phyloP scores from a whole-genome alignment of 208 protist species.

The Endotrypanum monterogeii region DNA sequence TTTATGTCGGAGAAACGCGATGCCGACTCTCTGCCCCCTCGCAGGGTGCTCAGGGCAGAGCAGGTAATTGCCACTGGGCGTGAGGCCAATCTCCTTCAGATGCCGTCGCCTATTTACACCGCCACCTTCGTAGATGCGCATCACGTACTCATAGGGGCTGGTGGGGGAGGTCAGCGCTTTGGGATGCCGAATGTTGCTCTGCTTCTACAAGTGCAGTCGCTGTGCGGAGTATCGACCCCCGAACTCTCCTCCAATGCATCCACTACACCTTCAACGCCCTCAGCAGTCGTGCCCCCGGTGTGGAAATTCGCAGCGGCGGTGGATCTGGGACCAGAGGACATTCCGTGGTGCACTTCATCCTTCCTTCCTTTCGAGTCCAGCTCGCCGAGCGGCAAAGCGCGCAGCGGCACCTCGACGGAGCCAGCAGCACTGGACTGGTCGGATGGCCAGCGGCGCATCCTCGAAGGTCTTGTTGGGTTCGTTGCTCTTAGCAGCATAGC shows the following conservation, averaged over 20 bases:
- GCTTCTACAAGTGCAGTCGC: conserved; percentile 47
- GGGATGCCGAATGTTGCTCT: conserved; percentile 84
- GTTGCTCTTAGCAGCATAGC: conserved; percentile 74
- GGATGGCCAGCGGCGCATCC: conserved; percentile 12
- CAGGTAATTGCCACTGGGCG: conserved; percentile 58
- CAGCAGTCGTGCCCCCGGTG: conserved; percentile 13
- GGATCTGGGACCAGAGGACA: conserved; percentile 59
- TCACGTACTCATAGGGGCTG: conserved; percentile 76
- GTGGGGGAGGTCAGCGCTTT: conserved; percentile 77
- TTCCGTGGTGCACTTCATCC: conserved; percentile 80
- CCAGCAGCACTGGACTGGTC: conserved; percentile 27
- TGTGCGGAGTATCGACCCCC: not conserved
- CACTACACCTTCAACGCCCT: not conserved
- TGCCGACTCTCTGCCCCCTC: conserved; percentile 4
- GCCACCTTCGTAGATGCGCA: conserved; percentile 59
- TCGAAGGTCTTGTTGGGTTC: conserved; percentile 50
- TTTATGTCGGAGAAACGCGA: conserved; percentile 4
- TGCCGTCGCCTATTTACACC: conserved; percentile 82
- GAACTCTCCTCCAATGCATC: not conserved
- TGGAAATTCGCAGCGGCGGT: conserved; percentile 64
- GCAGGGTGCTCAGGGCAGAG: conserved; percentile 11
- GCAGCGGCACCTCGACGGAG: conserved; percentile 4
- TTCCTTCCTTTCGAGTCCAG: conserved; percentile 49
- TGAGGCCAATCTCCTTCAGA: conserved; percentile 51
- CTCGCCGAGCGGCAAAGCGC: conserved; percentile 6